phyloP scores from a whole-genome alignment of 2,329 filamentous ascomycete species.

The Thielaviopsis musarum region DNA sequence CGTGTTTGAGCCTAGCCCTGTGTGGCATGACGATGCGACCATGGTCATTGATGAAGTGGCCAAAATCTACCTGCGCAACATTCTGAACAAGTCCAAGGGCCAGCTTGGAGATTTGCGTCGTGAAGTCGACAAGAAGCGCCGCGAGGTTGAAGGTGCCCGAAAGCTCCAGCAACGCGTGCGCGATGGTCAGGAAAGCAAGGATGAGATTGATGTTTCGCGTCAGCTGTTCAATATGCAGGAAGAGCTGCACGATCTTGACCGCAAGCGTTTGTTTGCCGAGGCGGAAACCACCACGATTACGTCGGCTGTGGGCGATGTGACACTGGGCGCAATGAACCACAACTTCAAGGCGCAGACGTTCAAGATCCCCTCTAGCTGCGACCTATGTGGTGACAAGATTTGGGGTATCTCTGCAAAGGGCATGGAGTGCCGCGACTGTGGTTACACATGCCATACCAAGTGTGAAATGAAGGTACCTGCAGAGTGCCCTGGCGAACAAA shows the following conservation, averaged over 20 bases:
- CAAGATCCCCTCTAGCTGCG: constrained; percentile 97
- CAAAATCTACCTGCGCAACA: constrained; percentile 80
- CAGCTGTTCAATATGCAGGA: constrained; percentile 77
- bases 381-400: constrained; percentile 88
- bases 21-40: constrained; percentile 85
- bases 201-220: constrained; percentile 71
- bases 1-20: constrained; percentile 79
- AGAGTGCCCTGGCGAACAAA: constrained; percentile 84
- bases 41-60: constrained; percentile 79
- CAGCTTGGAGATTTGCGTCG: constrained; percentile 64
- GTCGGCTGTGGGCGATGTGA: constrained; percentile 79
- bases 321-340: constrained; percentile 81
- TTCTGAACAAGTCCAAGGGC: constrained; percentile 77
- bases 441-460: constrained; percentile 96
- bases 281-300: constrained; percentile 89
- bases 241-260: constrained; percentile 66
- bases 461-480: constrained; percentile 98
- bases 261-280: constrained; percentile 71
- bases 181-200: constrained; percentile 73
- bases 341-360: constrained; percentile 98
- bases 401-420: constrained; percentile 96
- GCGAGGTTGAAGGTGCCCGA: constrained; percentile 68
- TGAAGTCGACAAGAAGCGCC: constrained; percentile 71
- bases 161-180: constrained; percentile 57
- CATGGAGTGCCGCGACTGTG: constrained; percentile 88